Conservation (phyloP, 2,329 filamentous ascomycete genomes). For the Epichloe uncinata region DNA sequence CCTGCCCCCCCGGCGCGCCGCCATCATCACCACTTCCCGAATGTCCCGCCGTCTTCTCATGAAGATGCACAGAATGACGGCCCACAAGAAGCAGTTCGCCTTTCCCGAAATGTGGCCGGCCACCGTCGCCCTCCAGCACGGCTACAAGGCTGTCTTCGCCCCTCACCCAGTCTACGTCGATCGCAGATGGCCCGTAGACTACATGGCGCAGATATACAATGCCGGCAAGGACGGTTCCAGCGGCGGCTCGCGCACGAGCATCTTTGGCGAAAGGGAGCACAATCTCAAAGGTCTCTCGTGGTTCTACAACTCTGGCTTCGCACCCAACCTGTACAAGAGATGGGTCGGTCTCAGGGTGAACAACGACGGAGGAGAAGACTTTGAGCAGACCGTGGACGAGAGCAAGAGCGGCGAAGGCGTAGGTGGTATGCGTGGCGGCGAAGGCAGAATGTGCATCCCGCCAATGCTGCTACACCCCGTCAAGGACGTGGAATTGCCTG, state of each 20-base stretch:
- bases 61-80: conserved; percentile 85
- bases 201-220: conserved; percentile 70
- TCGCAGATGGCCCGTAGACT: conserved; percentile 69
- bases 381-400: conserved; percentile 47
- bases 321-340: conserved; percentile 65
- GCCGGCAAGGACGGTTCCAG: conserved; percentile 60
- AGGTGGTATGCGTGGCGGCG: conserved; percentile 47
- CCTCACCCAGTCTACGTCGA: conserved; percentile 85
- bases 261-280: conserved; percentile 77
- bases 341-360: conserved; percentile 78
- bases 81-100: conserved; percentile 73
- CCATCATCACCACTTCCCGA: conserved; percentile 79
- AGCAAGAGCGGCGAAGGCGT: conserved; percentile 36
- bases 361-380: conserved; percentile 65
- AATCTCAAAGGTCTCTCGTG: conserved; percentile 79
- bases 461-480: conserved; percentile 84
- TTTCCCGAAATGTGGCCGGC: conserved; percentile 96
- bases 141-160: conserved; percentile 81
- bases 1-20: conserved; percentile 56
- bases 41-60: conserved; percentile 68
- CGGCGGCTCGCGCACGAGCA: conserved; percentile 57
- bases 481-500: conserved; percentile 58
- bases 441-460: conserved; percentile 82
- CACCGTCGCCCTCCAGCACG: conserved; percentile 77
- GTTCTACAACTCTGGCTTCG: conserved; percentile 84